These are phyloP conservation scores for Eucalyptus erythrocorys DNA, from an alignment of 345 rosid species.

Conservation along the genomic window DNA sequence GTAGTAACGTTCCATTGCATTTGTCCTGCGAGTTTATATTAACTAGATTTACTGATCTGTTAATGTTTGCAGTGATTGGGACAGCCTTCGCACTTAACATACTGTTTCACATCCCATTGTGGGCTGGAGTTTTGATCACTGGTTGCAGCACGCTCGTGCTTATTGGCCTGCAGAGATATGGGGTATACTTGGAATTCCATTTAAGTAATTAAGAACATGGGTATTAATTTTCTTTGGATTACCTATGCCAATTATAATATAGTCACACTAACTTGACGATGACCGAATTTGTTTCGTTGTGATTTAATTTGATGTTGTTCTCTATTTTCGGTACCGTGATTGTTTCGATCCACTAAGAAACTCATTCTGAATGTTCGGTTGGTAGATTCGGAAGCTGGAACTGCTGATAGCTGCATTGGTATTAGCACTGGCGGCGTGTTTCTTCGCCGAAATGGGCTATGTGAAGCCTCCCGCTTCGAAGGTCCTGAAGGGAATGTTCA, in stretches of 20 bases:
- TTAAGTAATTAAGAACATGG: neutral
- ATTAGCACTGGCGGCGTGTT: neutral
- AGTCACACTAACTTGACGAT: neutral
- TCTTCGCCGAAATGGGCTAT: neutral
- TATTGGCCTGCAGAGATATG: constrained; percentile 56
- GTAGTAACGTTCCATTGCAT: neutral
- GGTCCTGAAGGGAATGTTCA: neutral
- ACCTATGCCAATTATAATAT: neutral
- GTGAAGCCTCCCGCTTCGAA: neutral
- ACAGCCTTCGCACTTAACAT: constrained; percentile 55
- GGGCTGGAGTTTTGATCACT: constrained; percentile 48
- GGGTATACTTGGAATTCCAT: constrained; percentile 10
- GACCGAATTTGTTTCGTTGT: neutral
- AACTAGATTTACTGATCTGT: neutral
- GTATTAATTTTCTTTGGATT: neutral
- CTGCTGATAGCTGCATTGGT: neutral
- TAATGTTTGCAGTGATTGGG: constrained; percentile 32
- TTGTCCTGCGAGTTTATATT: neutral
- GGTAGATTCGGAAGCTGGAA: constrained; percentile 5
- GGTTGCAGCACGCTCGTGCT: constrained; percentile 54
- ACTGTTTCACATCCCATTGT: constrained; percentile 35
- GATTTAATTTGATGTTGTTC: neutral
- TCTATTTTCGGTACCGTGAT: neutral
- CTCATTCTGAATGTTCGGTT: neutral
- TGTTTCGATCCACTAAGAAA: neutral